These are phyloP conservation scores for Didymella exigua DNA, from an alignment of 2,329 filamentous ascomycete genomes.

Conservation along the genomic window DNA sequence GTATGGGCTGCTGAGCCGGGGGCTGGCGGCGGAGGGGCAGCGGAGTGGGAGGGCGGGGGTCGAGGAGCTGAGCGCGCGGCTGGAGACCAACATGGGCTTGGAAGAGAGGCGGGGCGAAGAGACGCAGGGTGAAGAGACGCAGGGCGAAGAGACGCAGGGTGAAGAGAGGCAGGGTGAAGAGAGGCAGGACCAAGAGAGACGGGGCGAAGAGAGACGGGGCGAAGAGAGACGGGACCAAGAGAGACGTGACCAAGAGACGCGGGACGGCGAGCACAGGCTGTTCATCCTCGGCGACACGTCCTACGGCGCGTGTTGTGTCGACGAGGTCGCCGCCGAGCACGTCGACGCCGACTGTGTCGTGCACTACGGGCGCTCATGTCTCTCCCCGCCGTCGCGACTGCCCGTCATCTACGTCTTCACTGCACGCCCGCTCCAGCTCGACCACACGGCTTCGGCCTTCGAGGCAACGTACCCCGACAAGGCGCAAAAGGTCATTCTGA, in stretches of 20 bases:
- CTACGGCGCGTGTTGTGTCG: slow-evolving; percentile 95
- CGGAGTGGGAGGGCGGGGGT: slow-evolving; percentile 1
- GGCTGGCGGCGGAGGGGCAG: slow-evolving; percentile 45
- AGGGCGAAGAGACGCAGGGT: slow-evolving; percentile 40
- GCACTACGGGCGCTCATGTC: slow-evolving; percentile 90
- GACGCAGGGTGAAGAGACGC: slow-evolving; percentile 14
- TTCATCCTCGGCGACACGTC: slow-evolving; percentile 95
- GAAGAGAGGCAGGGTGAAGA: slow-evolving; percentile 32
- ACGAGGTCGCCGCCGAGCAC: slow-evolving; percentile 95
- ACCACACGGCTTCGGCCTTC: slow-evolving; percentile 66
- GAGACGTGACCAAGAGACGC: no score
- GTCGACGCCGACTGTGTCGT: slow-evolving; percentile 88
- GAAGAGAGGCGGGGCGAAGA: slow-evolving; percentile 32
- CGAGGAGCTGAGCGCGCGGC: slow-evolving; percentile 23
- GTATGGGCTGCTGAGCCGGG: slow-evolving; percentile 67
- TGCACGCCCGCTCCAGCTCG: slow-evolving; percentile 68
- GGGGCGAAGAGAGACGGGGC: slow-evolving; percentile 23
- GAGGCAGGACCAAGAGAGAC: no score
- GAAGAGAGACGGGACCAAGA: no score
- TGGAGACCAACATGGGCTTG: slow-evolving; percentile 23
- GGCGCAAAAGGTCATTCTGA: slow-evolving; percentile 71
- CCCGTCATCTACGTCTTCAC: slow-evolving; percentile 94
- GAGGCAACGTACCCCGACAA: slow-evolving; percentile 69
- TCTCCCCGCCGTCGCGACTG: slow-evolving; percentile 85
- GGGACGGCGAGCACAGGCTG: slow-evolving; percentile 56